phyloP scores from a whole-genome alignment of 2,329 filamentous ascomycete genomes.

The Aspergillus costaricaensis region DNA sequence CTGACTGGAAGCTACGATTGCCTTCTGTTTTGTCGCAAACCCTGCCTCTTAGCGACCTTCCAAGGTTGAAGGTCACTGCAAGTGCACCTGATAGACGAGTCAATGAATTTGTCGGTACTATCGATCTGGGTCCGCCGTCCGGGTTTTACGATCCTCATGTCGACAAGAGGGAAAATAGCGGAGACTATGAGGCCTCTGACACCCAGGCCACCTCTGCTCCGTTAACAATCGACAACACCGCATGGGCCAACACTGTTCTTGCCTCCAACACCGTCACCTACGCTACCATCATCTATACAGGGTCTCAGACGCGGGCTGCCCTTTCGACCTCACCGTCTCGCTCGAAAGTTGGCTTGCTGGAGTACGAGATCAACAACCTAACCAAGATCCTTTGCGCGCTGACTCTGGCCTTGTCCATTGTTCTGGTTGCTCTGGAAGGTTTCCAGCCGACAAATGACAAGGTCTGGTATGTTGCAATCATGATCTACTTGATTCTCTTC shows the following conservation, averaged over 20 bases:
- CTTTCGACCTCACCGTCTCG: constrained; percentile 88
- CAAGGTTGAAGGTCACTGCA: constrained; percentile 68
- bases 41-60: constrained; percentile 71
- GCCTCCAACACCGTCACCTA: constrained; percentile 88
- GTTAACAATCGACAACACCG: constrained; percentile 92
- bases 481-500: constrained; percentile 96
- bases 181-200: constrained; percentile 22
- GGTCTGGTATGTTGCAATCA: constrained; percentile 92
- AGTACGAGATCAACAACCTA: constrained; percentile 94
- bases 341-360: constrained; percentile 89
- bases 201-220: constrained; percentile 61
- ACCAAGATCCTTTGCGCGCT: constrained; percentile 94
- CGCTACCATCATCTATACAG: constrained; percentile 91
- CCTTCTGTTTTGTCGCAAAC: constrained; percentile 83
- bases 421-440: constrained; percentile 84
- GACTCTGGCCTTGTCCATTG: constrained; percentile 80
- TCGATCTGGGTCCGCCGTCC: constrained; percentile 68
- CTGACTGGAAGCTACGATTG: constrained; percentile 94
- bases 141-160: constrained; percentile 49
- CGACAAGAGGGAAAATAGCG: constrained; percentile 30
- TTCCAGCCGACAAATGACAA: constrained; percentile 61
- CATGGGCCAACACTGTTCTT: constrained; percentile 97
- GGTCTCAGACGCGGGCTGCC: constrained; percentile 88
- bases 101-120: constrained; percentile 89
- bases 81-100: constrained; percentile 92